Conservation (phyloP, 768 basidiomycete species). For the Termitomyces sp. region DNA sequence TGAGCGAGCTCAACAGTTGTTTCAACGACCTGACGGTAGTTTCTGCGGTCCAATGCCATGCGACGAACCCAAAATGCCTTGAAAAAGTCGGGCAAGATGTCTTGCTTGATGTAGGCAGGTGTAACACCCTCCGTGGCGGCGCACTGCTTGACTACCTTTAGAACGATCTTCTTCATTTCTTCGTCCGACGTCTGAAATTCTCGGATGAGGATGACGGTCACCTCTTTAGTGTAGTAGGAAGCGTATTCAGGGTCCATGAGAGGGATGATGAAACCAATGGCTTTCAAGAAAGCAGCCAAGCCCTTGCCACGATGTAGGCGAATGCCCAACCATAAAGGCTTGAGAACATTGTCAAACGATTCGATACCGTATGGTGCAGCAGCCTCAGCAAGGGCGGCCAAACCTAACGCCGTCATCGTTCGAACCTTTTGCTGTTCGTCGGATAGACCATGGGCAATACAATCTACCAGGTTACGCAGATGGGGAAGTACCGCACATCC, state of each 20-base stretch:
- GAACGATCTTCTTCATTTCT: conserved; percentile 99
- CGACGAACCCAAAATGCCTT: conserved; percentile 98
- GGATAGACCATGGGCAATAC: conserved; percentile 87
- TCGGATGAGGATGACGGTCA: conserved; percentile 93
- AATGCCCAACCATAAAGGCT: conserved; percentile 91
- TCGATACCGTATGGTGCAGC: conserved; percentile 99
- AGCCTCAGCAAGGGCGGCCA: conserved; percentile 95
- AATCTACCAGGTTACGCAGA: conserved; percentile 92
- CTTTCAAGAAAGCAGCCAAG: conserved; percentile 92
- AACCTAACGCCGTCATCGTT: conserved; percentile 89
- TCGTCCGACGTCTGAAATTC: conserved; percentile 99
- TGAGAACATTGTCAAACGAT: conserved; percentile 96
- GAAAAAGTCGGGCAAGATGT: conserved; percentile 99
- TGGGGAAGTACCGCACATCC: conserved; percentile 97
- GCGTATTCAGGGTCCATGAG: conserved; percentile 99
- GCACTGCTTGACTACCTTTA: conserved; percentile 99
- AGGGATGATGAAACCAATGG: conserved; percentile 98
- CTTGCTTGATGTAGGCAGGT: conserved; percentile 91
- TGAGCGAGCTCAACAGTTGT: conserved; percentile 98
- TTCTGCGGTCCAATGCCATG: conserved; percentile 95
- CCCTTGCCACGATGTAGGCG: conserved; percentile 94
- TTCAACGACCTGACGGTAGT: conserved; percentile 96
- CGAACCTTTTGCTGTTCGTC: conserved; percentile 96
- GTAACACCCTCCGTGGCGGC: conserved; percentile 98
- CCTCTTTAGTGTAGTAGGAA: conserved; percentile 98